Evolutionary conservation across 257 asterid genomes (phyloP), one percentile per base, ranked within the genome.

Genomic region (Anisodus tanguticus): DNA sequence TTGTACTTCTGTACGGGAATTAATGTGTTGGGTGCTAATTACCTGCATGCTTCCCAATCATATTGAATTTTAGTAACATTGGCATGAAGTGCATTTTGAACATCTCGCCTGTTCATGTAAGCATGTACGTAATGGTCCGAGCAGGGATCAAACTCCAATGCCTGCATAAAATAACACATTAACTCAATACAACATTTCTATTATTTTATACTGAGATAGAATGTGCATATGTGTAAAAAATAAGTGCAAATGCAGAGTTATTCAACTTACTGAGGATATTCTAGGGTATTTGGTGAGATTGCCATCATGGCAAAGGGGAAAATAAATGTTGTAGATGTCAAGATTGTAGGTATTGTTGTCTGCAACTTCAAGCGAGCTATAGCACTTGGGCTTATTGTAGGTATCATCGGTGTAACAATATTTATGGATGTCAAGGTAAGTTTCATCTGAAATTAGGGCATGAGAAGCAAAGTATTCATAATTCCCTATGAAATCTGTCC

Each of bases 401-500:
- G 19, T 6, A 11, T 76, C 1, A n/a, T 7, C 16, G 16, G 39
- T 3, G 45, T 41, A 71, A 58, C 85, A 86, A 15, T 85, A 49
- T 2, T 66, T 71, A 37, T 58, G 8, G 53, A 84, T 22, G 9
- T 31, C 87, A 15, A 26, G 35, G 39, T 64, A 19, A 6, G 85
- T 87, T 67, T 76, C 84, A 35, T 87, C 84, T 19, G 89, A 87
- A n/a, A 84, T 87, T 4, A 87, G 8, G 4, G 81, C 85, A 74
- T 81, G 89, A 12, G 83, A 13, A 63, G 87, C 62, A 6, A 15
- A 16, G 12, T 62, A 87, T 66, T 84, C 89, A 13, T n/a, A 72
- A 37, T 8, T 9, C 12, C 87, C 87, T 3, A 22, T 4, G 3
- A 1, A 1, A 3, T 35, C 35, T 5, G 83, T 74, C 15, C 54